Conservation (phyloP, 345 rosid genomes). For the Gossypium rotundifolium region DNA sequence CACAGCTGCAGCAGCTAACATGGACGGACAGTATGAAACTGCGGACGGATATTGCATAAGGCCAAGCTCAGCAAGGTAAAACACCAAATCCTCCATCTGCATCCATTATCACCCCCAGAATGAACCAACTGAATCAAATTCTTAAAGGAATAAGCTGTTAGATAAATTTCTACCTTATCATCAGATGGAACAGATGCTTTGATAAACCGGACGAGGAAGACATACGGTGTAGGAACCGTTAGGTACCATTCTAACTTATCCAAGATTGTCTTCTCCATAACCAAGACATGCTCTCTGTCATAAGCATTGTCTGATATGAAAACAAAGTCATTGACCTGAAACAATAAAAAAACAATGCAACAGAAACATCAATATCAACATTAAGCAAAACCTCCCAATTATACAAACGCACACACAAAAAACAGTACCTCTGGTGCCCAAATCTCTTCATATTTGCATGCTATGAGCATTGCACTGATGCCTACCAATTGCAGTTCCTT, state of each 20-base stretch:
- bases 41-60: slow-evolving; percentile 53
- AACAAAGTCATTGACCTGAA: slow-evolving; percentile 79
- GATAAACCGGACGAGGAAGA: slow-evolving; percentile 67
- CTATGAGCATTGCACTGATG: slow-evolving; percentile 76
- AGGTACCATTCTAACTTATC: slow-evolving; percentile 73
- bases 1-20: slow-evolving; percentile 86
- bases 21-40: slow-evolving; percentile 42
- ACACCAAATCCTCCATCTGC: slow-evolving; percentile 72
- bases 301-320: slow-evolving; percentile 83
- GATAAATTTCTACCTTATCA: slow-evolving; percentile 33
- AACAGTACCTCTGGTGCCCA: slow-evolving; percentile 73
- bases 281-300: slow-evolving; percentile 59
- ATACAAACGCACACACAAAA: background rate
- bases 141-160: background rate
- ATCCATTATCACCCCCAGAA: background rate
- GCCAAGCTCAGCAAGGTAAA: slow-evolving; percentile 72
- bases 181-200: slow-evolving; percentile 66
- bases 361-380: background rate
- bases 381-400: background rate
- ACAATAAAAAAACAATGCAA: background rate
- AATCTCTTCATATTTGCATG: slow-evolving; percentile 93
- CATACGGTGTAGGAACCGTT: slow-evolving; percentile 82
- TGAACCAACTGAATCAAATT: background rate
- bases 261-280: slow-evolving; percentile 74
- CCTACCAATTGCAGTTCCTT: slow-evolving; percentile 80